Evolutionary conservation across 352 stramenopile genomes (phyloP), one percentile per base, ranked within the genome.

Genomic region (Thraustochytrium sp.): DNA sequence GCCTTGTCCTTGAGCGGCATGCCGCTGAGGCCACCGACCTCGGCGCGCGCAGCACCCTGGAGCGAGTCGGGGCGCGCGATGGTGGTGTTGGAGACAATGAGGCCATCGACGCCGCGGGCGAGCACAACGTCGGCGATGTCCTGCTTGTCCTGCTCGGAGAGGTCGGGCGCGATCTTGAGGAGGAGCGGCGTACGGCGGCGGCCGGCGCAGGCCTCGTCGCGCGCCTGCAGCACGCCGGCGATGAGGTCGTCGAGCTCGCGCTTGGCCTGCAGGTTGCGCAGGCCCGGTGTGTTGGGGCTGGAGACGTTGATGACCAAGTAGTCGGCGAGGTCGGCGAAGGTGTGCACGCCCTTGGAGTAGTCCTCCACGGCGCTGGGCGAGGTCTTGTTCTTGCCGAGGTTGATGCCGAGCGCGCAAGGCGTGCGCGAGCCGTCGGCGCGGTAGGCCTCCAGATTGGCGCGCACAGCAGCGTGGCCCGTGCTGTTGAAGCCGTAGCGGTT

Each of bases 401-500:
- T 99, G 16, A 99, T 91, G 18, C 96, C 96, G 2, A 99, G 83
- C 5, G 98, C 86, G 23, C 94, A 94, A 13, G 88, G 82, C 29
- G 89, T 90, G 61, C 93, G 53, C n/a, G 37, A 34, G n/a, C 13
- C 29, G n/a, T 84, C 73, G 21, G 73, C 31, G 13, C 86, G 31
- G 82, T 94, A 95, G 21, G 36, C 73, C 34, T 92, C 83, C 0
- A 97, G 87, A 16, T 91, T 86, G 29, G 88, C 84, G n/a, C 89
- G 85, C 0, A 98, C 95, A 21, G 85, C 85, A 23, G 93, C 90
- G 3, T 96, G 82, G 0, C 96, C 96, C 34, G 94, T 87, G 84
- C 91, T 97, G 90, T 99, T 99, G 88, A 99, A 99, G 49, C 95
- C 96, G 88, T 98, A 99, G 77, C 96, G 91, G 86, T 99, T 99